phyloP scores from a whole-genome alignment of 192 early-diverging fungal species.

The Coemansia umbellata region DNA sequence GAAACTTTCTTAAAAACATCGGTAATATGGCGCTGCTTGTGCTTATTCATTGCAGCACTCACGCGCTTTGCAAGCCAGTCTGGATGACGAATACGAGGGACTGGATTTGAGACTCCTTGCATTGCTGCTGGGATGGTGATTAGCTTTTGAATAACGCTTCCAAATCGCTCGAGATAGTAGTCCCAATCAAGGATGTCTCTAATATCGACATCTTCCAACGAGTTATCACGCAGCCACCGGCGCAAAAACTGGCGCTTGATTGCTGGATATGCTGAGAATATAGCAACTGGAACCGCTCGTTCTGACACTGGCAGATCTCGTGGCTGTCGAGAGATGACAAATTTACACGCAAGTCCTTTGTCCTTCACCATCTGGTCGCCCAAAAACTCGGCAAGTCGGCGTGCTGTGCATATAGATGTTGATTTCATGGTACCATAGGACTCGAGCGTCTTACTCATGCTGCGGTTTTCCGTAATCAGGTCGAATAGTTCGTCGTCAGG shows the following conservation, averaged over 20 bases:
- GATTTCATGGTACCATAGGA: conserved; percentile 94
- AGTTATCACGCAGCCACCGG: conserved; percentile 86
- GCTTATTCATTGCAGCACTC: conserved; percentile 68
- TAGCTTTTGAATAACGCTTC: conserved; percentile 90
- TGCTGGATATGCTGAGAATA: conserved; percentile 80
- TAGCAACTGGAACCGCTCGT: conserved; percentile 91
- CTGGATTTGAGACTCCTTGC: conserved; percentile 91
- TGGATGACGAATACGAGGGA: conserved; percentile 88
- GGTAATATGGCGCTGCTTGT: conserved; percentile 78
- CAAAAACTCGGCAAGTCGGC: conserved; percentile 91
- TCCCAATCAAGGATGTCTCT: conserved; percentile 93
- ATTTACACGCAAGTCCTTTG: conserved; percentile 93
- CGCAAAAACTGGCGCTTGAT: conserved; percentile 78
- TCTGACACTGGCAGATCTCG: conserved; percentile 82
- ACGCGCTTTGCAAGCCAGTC: conserved; percentile 91
- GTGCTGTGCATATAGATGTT: conserved; percentile 92
- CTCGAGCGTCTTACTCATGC: conserved; percentile 91
- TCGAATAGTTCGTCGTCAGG: conserved; percentile 90
- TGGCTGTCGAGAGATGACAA: conserved; percentile 87
- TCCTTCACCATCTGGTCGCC: conserved; percentile 99
- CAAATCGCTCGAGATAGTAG: conserved; percentile 96
- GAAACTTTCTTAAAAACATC: conserved; percentile 69
- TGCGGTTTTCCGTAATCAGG: conserved; percentile 94
- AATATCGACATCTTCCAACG: conserved; percentile 77
- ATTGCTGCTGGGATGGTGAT: conserved; percentile 98